These are phyloP conservation scores for Isabelozyma rhagii DNA, from an alignment of 805 yeast species.

Conservation along the genomic window DNA sequence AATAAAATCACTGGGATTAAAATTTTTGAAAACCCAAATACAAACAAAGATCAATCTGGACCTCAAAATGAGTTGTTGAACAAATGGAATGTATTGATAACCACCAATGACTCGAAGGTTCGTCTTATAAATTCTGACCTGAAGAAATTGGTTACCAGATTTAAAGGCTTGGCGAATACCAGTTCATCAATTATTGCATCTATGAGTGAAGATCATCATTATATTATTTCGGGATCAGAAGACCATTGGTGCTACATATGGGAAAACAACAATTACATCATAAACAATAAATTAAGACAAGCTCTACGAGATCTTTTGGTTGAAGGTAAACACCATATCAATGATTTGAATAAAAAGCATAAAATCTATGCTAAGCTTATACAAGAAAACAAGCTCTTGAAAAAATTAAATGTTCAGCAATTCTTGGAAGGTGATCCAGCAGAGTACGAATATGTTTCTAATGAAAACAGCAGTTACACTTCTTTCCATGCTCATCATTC, in stretches of 20 bases:
- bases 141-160: conserved; percentile 57
- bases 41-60: not conserved
- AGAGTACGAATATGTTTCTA: conserved; percentile 22
- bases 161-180: conserved; percentile 70
- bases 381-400: conserved; percentile 25
- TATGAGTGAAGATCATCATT: conserved; percentile 51
- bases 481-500: conserved; percentile 76
- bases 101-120: conserved; percentile 80
- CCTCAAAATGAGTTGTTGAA: conserved; percentile 7
- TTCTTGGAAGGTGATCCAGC: conserved; percentile 22
- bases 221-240: conserved; percentile 78
- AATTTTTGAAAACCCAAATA: conserved; percentile 32
- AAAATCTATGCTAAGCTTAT: conserved; percentile 24
- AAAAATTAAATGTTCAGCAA: conserved; percentile 18
- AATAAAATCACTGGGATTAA: conserved; percentile 74
- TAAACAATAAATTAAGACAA: conserved; percentile 34
- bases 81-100: conserved; percentile 45
- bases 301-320: conserved; percentile 32
- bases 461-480: conserved; percentile 59
- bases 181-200: conserved; percentile 71
- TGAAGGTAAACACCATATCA: conserved; percentile 32
- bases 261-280: conserved; percentile 48
- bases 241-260: conserved; percentile 86
- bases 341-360: conserved; percentile 27
- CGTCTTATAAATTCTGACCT: conserved; percentile 59